These are phyloP conservation scores for Yamadazyma oceani DNA, from an alignment of 1,139 yeast genomes.

Conservation along the genomic window DNA sequence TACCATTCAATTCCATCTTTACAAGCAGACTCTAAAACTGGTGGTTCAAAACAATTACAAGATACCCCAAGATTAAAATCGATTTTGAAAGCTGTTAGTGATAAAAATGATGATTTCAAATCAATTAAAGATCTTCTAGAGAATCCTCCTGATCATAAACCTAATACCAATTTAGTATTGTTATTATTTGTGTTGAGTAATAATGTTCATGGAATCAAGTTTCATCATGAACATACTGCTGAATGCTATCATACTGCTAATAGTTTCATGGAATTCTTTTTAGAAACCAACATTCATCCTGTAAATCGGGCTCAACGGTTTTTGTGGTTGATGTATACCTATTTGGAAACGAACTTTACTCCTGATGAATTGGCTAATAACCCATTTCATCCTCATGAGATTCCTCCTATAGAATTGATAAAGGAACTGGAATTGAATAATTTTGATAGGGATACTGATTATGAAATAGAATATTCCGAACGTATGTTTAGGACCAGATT, in stretches of 20 bases:
- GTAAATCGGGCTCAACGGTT: conserved; percentile 68
- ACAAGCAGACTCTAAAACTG: conserved; percentile 61
- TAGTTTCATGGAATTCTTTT: conserved; percentile 64
- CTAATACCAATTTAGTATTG: conserved; percentile 63
- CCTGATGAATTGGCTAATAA: conserved; percentile 53
- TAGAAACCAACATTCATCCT: conserved; percentile 55
- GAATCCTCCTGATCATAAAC: conserved; percentile 35
- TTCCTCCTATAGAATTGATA: conserved; percentile 51
- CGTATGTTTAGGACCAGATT: conserved; percentile 65
- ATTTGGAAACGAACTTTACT: conserved; percentile 68
- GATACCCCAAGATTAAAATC: conserved; percentile 94
- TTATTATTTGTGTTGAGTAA: conserved; percentile 73
- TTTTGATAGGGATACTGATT: conserved; percentile 69
- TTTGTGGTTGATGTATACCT: conserved; percentile 81
- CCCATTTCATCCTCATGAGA: conserved; percentile 60
- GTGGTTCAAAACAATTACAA: conserved; percentile 71
- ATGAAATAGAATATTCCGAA: conserved; percentile 70
- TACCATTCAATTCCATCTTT: conserved; percentile 91
- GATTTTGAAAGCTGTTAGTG: conserved; percentile 76
- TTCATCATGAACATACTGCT: conserved; percentile 21
- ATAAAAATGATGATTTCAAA: conserved; percentile 40
- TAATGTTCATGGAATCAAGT: conserved; percentile 51
- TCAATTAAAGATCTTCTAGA: conserved; percentile 49
- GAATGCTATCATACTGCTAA: conserved; percentile 20
- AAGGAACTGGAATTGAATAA: conserved; percentile 35